A percentile compares a stretch with the other conserved stretches of the same genome.
Conservation (phyloP, 768 basidiomycete species). For the Nevesoporus exiguus region DNA sequence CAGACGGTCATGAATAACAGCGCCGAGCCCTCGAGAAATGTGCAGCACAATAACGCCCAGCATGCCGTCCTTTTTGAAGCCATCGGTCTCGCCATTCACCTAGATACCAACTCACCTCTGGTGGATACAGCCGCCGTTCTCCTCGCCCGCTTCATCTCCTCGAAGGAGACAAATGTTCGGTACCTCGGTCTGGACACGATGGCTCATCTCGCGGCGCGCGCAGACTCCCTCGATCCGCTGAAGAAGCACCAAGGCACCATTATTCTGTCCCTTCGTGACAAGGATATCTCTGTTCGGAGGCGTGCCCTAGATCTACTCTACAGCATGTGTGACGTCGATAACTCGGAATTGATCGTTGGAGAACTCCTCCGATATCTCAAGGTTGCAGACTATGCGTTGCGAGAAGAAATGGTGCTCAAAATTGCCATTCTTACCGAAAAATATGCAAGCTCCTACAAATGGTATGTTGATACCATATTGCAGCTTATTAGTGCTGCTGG, state of each 20-base stretch:
- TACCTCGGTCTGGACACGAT: constrained; percentile 97
- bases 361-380: constrained; percentile 91
- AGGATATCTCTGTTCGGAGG: constrained; percentile 94
- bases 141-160: constrained; percentile 93
- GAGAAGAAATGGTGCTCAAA: constrained; percentile 99
- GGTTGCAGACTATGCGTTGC: constrained; percentile 93
- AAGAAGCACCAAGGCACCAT: constrained; percentile 97
- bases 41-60: constrained; percentile 98
- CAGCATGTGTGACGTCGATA: constrained; percentile 99
- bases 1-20: constrained; percentile 89
- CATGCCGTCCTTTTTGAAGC: constrained; percentile 98
- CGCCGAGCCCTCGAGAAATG: constrained; percentile 87
- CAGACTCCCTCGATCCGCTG: constrained; percentile 86
- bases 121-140: constrained; percentile 86
- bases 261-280: constrained; percentile 90
- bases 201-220: constrained; percentile 94
- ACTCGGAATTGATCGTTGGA: constrained; percentile 93
- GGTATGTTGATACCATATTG: constrained; percentile 98
- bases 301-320: constrained; percentile 94
- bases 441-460: constrained; percentile 95
- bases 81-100: constrained; percentile 92
- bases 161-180: constrained; percentile 97
- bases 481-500: constrained; percentile 95
- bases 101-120: constrained; percentile 87
- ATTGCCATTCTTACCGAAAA: constrained; percentile 99